Base-by-base conservation (phyloP, 108 stramenopile genomes). In the Skeletonema tropicum region DNA sequence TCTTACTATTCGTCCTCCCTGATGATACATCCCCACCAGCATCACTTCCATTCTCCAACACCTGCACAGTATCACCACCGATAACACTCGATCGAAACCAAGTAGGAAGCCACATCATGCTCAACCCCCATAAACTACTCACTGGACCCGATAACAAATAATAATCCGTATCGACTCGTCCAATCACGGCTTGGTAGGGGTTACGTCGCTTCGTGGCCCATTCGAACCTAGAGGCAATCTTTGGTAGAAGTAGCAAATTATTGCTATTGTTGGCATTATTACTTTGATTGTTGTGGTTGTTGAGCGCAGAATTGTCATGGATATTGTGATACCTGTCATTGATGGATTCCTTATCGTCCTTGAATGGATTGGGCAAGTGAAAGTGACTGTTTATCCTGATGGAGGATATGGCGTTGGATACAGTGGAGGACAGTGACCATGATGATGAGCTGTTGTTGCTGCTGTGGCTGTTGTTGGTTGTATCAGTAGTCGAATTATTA, bases 121-220 rank as follows among this genome's bases (percentile, higher is more conserved):
- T 57, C 33, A n/a, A 57, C 57, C 33, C 57, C 57, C 55, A 70
- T 19, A 57, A 69, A 7, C 14, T 26, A 7, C 14, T 26, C 33
- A 42, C 35, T n/a, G 35, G 8, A 15, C 64, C 49, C n/a, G 74
- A 57, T 58, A 66, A 14, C 26, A 75, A 66, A 11, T 45, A 45
- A 60, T 66, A 66, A 66, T 75, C 74, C 5, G 57, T 66, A 33
- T 66, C 66, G 0, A 29, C 59, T 12, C 70, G 66, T 15, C 77
- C 71, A 67, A 72, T 79, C 48, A 72, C 71, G 11, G 71, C 68
- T 39, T 68, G 68, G 45, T 69, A 72, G 11, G 77, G 70, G 33
- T 71, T 71, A 52, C 70, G 62, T 45, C 39, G 23, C 6, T 30
- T 65, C 39, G 57, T 79, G 23, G 71, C 71, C 64, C 71, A 79